A percentile compares a stretch with the other conserved stretches of the same genome.
Conservation (phyloP, 2,329 filamentous ascomycete species). For the Exophiala sp. region DNA sequence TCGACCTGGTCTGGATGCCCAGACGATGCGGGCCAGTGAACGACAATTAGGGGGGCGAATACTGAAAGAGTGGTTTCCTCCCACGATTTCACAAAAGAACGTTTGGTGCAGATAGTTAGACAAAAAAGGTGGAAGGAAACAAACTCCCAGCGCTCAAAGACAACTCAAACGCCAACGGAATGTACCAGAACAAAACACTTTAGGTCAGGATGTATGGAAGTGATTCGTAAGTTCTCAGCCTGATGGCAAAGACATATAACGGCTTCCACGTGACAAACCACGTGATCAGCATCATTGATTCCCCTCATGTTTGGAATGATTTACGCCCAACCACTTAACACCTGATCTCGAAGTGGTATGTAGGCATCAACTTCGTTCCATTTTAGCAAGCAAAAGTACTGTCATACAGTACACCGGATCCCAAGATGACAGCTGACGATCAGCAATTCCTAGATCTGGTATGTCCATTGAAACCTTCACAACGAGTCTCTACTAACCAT, state of each 20-base stretch:
- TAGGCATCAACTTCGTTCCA: not conserved
- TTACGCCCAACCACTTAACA: not conserved
- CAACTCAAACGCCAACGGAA: constrained; percentile 10
- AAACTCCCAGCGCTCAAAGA: not conserved
- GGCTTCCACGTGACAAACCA: not conserved
- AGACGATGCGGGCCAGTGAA: too few species aligned
- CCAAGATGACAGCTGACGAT: constrained; percentile 72
- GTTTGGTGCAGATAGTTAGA: not conserved
- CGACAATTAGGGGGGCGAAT: too few species aligned
- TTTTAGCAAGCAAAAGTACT: not conserved
- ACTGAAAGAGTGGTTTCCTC: too few species aligned
- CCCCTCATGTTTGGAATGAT: constrained; percentile 6
- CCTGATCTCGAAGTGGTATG: not conserved
- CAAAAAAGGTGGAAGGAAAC: not conserved
- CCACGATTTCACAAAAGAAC: too few species aligned
- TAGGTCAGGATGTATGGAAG: not conserved
- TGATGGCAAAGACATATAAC: constrained; percentile 15
- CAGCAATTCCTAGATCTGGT: constrained; percentile 75
- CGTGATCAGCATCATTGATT: constrained; percentile 11
- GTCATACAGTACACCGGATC: not conserved
- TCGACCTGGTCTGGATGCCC: too few species aligned
- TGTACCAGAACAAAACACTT: constrained; percentile 8
- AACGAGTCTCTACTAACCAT: constrained; percentile 5
- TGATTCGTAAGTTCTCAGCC: constrained; percentile 25
- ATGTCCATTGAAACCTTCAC: constrained; percentile 22